Conservation (phyloP, 371 early-diverging fungal genomes). For the Mucor plumbeus region DNA sequence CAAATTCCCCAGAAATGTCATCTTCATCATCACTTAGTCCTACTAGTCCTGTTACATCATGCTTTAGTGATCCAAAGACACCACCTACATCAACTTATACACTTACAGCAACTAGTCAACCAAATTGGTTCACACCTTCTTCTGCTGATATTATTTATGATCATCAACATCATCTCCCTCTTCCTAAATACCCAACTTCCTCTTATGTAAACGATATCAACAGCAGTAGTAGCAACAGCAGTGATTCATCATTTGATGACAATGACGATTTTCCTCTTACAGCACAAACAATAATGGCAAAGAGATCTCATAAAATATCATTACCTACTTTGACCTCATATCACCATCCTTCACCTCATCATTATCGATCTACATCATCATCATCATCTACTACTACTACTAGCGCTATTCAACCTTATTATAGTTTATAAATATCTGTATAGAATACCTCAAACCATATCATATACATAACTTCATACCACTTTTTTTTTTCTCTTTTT, state of each 20-base stretch:
- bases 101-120: no score
- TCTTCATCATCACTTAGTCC: conserved; percentile 14
- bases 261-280: conserved; percentile 10
- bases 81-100: conserved; percentile 8
- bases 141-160: conserved; percentile 17
- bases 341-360: background rate
- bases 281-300: conserved; percentile 5
- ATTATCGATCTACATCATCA: background rate
- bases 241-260: conserved; percentile 14
- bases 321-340: conserved; percentile 10
- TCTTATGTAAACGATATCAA: background rate
- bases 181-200: background rate
- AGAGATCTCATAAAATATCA: conserved; percentile 9
- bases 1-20: conserved; percentile 8
- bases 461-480: conserved; percentile 8
- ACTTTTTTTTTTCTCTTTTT: conserved; percentile 3
- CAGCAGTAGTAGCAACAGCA: background rate
- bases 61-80: conserved; percentile 8
- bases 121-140: conserved; percentile 1
- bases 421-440: background rate
- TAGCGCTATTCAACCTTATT: background rate
- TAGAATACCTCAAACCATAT: background rate
- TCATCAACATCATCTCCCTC: background rate
- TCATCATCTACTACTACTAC: background rate
- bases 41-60: conserved; percentile 13